Base-by-base conservation (phyloP, 169 alveolate species). In the Plasmodium sp. region DNA sequence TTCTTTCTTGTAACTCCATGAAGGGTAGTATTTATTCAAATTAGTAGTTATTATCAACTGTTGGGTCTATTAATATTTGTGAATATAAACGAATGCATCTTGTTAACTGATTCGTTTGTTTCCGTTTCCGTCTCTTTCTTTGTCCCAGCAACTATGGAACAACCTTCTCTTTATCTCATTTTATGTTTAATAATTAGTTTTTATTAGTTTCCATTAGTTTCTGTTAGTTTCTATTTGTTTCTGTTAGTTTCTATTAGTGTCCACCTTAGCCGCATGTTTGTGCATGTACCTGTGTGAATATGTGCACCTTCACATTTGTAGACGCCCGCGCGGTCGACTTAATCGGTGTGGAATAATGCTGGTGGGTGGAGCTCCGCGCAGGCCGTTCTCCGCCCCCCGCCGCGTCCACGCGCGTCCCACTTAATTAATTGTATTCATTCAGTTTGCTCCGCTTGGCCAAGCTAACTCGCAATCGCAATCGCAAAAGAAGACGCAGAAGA, bases 101-200 rank as follows among this genome's bases (percentile, higher is more conserved):
- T 79, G 31, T 31, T 79, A 79, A 33, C 84, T 79, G 67, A 41
- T 43, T 34, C 22, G 22, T 43, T 33, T 41, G n/a, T 67, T 67
- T 67, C 39, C 43, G 4, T n/a, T 67, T 27, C 77, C 41, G 18
- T 67, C 33, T 22, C 41, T 67, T 67, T 6, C n/a, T 67, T 67
- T 67, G 7, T 67, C 77, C 43, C 33, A 67, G 27, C 33, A 67
- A 67, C 14, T 67, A 67, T 27, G 39, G 39, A 67, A 67, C 2
- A 67, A 67, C 6, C 27, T 67, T 31, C 39, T 27, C 31, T 22
- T 67, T 67, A 22, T 79, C 27, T 41, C 54, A 75, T 75, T 34
- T 75, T 39, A 43, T 81, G 34, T 33, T 43, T 81, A 43, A 43
- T 81, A 43, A 81, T 81, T 81, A 81, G 74, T 72, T 81, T 81